These are phyloP conservation scores for Aspergillus funiculosus DNA, from an alignment of 495 filamentous ascomycete genomes.

Conservation along the genomic window DNA sequence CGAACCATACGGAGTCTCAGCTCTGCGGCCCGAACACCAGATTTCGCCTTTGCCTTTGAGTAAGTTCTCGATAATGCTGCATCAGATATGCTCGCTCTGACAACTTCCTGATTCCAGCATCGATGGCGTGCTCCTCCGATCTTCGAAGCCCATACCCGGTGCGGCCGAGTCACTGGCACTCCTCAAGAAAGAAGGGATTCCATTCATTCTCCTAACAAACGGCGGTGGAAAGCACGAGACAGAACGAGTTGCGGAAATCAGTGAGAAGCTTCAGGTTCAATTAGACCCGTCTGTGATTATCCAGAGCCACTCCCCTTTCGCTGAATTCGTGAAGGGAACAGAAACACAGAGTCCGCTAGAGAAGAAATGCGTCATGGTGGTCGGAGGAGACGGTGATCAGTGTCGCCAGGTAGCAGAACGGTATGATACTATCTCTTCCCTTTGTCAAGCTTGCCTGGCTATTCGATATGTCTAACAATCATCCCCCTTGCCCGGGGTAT, in stretches of 20 bases:
- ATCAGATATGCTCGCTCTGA: neutral
- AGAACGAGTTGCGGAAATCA: slow-evolving; percentile 65
- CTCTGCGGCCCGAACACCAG: slow-evolving; percentile 36
- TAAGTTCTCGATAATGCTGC: slow-evolving; percentile 36
- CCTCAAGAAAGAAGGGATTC: slow-evolving; percentile 65
- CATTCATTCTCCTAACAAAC: slow-evolving; percentile 84
- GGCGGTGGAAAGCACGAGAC: slow-evolving; percentile 76
- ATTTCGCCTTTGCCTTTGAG: slow-evolving; percentile 84
- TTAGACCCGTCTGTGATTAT: slow-evolving; percentile 64
- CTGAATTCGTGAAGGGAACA: slow-evolving; percentile 42
- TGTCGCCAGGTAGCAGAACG: slow-evolving; percentile 69
- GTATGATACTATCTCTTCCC: slow-evolving; percentile 21
- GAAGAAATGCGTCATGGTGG: slow-evolving; percentile 72
- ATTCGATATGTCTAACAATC: neutral
- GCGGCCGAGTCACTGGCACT: slow-evolving; percentile 68
- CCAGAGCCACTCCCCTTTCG: slow-evolving; percentile 82
- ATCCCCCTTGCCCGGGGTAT: no score
- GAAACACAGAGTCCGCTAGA: slow-evolving; percentile 40
- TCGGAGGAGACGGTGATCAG: slow-evolving; percentile 71
- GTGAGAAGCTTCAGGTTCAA: slow-evolving; percentile 52
- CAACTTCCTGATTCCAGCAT: slow-evolving; percentile 53
- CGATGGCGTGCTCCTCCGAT: slow-evolving; percentile 92
- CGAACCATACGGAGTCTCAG: slow-evolving; percentile 31
- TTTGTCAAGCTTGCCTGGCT: neutral
- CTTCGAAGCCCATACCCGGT: slow-evolving; percentile 70